A percentile compares a stretch with the other conserved stretches of the same genome.
Conservation (phyloP, 345 rosid species). For the Trapa bicornis region DNA sequence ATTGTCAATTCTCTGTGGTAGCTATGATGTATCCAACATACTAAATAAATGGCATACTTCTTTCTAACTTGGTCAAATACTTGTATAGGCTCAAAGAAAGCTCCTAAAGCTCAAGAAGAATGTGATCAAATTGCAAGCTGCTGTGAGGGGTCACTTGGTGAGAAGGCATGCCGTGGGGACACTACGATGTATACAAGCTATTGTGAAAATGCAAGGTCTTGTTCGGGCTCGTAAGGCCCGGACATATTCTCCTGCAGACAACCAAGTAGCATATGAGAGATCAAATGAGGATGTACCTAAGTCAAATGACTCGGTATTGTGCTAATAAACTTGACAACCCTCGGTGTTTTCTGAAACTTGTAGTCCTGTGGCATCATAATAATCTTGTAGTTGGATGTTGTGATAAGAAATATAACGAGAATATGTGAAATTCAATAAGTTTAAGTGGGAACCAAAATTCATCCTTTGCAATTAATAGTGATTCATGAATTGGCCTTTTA, state of each 20-base stretch:
- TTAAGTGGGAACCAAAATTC: neutral
- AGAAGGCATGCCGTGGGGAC: slow-evolving; percentile 81
- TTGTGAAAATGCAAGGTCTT: slow-evolving; percentile 77
- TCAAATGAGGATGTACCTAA: slow-evolving; percentile 16
- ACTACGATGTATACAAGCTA: slow-evolving; percentile 77
- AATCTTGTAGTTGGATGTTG: neutral
- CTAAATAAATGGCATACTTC: neutral
- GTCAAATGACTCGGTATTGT: slow-evolving; percentile 29
- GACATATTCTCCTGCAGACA: slow-evolving; percentile 13
- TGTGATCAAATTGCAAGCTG: slow-evolving; percentile 82
- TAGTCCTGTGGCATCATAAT: no score
- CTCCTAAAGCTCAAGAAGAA: slow-evolving; percentile 46
- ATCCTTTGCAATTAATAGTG: neutral
- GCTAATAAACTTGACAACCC: slow-evolving; percentile 7
- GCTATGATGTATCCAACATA: neutral
- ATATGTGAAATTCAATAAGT: neutral
- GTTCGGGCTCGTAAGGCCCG: slow-evolving; percentile 64
- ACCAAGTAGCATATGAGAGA: slow-evolving; percentile 11
- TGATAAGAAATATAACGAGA: neutral
- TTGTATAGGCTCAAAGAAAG: slow-evolving; percentile 48
- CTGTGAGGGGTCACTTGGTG: slow-evolving; percentile 85
- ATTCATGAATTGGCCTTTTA: neutral
- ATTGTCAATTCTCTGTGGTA: slow-evolving; percentile 3
- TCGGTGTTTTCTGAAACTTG: neutral
- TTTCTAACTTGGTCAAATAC: slow-evolving; percentile 2